Base-by-base conservation (phyloP, 192 early-diverging fungal species). In the Lunasporangiospora selenospora region DNA sequence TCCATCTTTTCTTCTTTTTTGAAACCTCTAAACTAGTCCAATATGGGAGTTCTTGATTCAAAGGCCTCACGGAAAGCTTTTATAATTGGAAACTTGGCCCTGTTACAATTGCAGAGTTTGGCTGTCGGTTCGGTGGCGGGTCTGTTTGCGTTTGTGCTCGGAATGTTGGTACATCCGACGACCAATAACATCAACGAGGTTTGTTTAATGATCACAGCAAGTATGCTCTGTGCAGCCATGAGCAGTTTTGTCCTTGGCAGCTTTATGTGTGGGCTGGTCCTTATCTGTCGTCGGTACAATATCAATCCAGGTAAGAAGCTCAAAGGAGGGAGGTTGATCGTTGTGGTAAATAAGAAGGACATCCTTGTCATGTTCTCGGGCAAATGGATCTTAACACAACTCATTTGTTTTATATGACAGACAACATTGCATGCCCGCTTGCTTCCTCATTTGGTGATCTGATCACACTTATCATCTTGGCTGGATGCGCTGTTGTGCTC, bases 391-490 rank as follows among this genome's bases (percentile, higher is more conserved):
- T 54, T 23, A 16, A n/a, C n/a, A n/a, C n/a, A n/a, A n/a, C n/a
- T n/a, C n/a, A n/a, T n/a, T n/a, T n/a, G n/a, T n/a, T n/a, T n/a
- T n/a, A n/a, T n/a, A n/a, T n/a, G n/a, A n/a, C n/a, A n/a, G n/a
- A n/a, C n/a, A n/a, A n/a, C 59, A 91, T 91, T 61, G 90, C 89
- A 15, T 90, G 88, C 27, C 90, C 90, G 15, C 69, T 91, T 65
- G 90, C 90, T 23, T 90, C 90, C 10, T 84, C 83, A 6, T 73
- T 91, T 57, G 90, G 90, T 23, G 90, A 91, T 77, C 80, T 91
- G 46, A 77, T 91, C 11, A 91, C 89, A 4, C 62, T 91, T 30
- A 63, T 88, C 27, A 81, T 90, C 23, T 63, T 91, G 43, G 81
- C 89, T 27, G 82, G 54, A 32, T 78, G 81, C 47, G 57, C 88